Evolutionary conservation across 2,329 filamentous ascomycete genomes (phyloP), one percentile per base, ranked within the genome.

Genomic region (Paraconiothyrium sp.): DNA sequence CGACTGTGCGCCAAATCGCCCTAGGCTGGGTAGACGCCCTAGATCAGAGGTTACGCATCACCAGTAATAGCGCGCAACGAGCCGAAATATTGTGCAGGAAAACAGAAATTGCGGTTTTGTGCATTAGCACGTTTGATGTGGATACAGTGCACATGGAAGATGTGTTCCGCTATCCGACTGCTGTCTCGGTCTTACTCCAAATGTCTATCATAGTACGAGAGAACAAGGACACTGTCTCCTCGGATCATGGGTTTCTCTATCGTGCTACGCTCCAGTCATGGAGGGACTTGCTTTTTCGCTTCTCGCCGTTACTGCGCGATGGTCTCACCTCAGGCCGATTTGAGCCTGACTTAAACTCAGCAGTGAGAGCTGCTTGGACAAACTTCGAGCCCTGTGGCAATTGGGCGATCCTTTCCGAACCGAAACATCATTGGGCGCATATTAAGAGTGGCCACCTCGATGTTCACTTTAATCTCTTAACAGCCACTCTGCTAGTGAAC

Each of bases 401-500:
- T n/a, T 65, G 61, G 63, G 39, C 3, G 14, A 7, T 24, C 11
- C 43, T 59, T 46, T 16, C 16, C 5, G 14, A 46, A 9, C 58
- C 58, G 10, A 35, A 44, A 27, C 27, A 54, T 10, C 58, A 65
- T 16, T 65, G 63, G 58, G 41, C 59, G 1, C 39, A 52, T 22
- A 13, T 49, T 1, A 52, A 56, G 11, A 57, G 51, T 16, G 48
- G 24, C 13, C 7, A n/a, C 34, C 39, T 54, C 8, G 35, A 34
- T 3, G 77, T 85, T 3, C 80, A 84, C 30, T 83, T 83, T 64
- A 86, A 86, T 62, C 52, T 87, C 0, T 64, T 89, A 2, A 83
- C 79, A 0, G 86, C 83, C 0, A 77, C 83, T 27, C 72, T 90
- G 0, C 76, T 88, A 0, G 80, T 89, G 0, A 79, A 88, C 59